Conservation (phyloP, 306 rosid species). For the Castanea mollissima region DNA sequence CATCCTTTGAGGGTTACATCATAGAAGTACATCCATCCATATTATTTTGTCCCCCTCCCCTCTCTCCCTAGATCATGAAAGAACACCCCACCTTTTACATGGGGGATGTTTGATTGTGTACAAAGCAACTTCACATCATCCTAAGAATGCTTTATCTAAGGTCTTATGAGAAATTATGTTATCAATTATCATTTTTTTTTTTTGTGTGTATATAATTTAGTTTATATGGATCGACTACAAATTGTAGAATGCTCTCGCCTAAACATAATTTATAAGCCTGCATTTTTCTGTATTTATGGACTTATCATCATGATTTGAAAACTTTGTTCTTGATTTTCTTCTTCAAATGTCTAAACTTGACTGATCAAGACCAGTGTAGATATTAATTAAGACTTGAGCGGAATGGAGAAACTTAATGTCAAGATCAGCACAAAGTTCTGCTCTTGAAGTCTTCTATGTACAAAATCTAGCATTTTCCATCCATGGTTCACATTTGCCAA, state of each 20-base stretch:
- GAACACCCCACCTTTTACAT: not conserved
- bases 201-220: not conserved
- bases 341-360: not conserved
- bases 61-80: not conserved
- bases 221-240: too few species aligned
- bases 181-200: not conserved
- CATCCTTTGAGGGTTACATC: conserved; percentile 27
- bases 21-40: not conserved
- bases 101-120: not conserved
- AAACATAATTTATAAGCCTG: not conserved
- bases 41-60: not conserved
- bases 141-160: not conserved
- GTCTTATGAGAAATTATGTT: not conserved
- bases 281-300: not conserved
- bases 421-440: too few species aligned
- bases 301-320: not conserved
- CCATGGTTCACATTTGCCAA: too few species aligned
- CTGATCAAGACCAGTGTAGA: too few species aligned
- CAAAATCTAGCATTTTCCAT: too few species aligned
- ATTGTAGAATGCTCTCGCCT: not conserved
- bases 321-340: not conserved
- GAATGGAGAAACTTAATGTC: too few species aligned
- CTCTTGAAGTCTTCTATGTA: too few species aligned
- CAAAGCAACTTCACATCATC: not conserved
- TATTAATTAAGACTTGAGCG: too few species aligned